phyloP scores from a whole-genome alignment of 2,329 filamentous ascomycete species.

The Aspergillus felis region DNA sequence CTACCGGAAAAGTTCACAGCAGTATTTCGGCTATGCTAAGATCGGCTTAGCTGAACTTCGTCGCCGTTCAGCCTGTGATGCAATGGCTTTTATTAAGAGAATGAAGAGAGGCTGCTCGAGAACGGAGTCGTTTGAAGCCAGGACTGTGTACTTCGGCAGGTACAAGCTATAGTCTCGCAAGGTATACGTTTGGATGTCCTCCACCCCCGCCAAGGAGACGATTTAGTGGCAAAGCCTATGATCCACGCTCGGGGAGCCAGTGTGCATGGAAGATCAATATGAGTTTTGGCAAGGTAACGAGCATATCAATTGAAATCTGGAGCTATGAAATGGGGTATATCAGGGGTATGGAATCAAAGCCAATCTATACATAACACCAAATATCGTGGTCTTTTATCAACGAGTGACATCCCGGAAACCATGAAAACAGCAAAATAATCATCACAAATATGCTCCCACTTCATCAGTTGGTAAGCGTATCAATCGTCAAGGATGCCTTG shows the following conservation, averaged over 20 bases:
- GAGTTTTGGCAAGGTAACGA: not conserved
- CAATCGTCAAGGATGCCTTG: slow-evolving; percentile 43
- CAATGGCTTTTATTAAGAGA: not conserved
- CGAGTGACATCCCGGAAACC: not conserved
- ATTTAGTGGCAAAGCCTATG: not conserved
- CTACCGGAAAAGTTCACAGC: not conserved
- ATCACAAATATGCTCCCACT: not conserved
- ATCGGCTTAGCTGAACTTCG: not conserved
- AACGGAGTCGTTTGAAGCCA: not conserved
- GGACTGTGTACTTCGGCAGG: not conserved
- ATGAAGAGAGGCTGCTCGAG: not conserved
- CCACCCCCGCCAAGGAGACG: not conserved
- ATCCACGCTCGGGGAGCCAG: not conserved
- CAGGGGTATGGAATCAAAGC: not conserved
- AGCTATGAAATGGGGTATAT: not conserved
- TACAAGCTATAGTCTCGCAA: not conserved
- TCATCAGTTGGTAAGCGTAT: slow-evolving; percentile 9
- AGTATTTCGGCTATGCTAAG: not conserved
- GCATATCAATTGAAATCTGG: not conserved
- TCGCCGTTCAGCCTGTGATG: not conserved
- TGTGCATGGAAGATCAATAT: not conserved
- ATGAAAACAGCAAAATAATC: not conserved
- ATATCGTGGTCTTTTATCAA: not conserved
- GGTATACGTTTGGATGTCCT: not conserved
- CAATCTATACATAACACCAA: not conserved